Conservation (phyloP, 768 basidiomycete genomes). For the Mycena pura region DNA sequence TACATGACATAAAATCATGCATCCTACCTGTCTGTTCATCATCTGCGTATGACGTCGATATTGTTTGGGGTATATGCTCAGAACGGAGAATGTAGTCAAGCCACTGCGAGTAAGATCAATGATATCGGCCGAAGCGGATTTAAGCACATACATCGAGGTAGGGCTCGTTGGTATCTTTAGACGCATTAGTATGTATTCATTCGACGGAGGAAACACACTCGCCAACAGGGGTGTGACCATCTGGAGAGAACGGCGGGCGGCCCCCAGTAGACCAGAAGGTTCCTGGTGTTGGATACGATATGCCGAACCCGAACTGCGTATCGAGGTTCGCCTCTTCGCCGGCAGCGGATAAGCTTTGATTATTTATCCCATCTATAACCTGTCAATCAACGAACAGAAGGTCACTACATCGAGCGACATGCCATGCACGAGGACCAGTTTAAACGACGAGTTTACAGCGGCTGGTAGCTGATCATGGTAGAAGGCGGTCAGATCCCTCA, state of each 20-base stretch:
- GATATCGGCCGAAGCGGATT: not conserved
- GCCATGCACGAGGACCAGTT: slow-evolving; percentile 64
- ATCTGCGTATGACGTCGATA: slow-evolving; percentile 78
- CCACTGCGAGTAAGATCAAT: slow-evolving; percentile 52
- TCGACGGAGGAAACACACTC: not conserved
- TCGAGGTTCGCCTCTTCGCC: slow-evolving; percentile 74
- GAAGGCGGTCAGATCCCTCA: slow-evolving; percentile 57
- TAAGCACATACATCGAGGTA: slow-evolving; percentile 45
- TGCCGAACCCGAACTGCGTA: slow-evolving; percentile 69
- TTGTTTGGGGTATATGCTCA: slow-evolving; percentile 58
- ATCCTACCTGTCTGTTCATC: slow-evolving; percentile 69
- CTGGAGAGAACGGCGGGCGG: slow-evolving; percentile 62
- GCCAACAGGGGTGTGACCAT: slow-evolving; percentile 41
- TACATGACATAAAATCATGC: not conserved
- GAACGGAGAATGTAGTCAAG: slow-evolving; percentile 61
- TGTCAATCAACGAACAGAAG: slow-evolving; percentile 15
- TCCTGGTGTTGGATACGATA: slow-evolving; percentile 64
- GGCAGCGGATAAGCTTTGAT: slow-evolving; percentile 58
- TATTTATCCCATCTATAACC: slow-evolving; percentile 62
- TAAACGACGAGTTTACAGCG: slow-evolving; percentile 58
- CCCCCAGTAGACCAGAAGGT: slow-evolving; percentile 72
- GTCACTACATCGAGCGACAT: not conserved
- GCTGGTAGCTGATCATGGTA: slow-evolving; percentile 54
- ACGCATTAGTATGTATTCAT: not conserved
- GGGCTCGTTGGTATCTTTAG: slow-evolving; percentile 55